Evolutionary conservation across 2,329 filamentous ascomycete genomes (phyloP), one percentile per base, ranked within the genome.

Genomic region (Fusarium globosum): DNA sequence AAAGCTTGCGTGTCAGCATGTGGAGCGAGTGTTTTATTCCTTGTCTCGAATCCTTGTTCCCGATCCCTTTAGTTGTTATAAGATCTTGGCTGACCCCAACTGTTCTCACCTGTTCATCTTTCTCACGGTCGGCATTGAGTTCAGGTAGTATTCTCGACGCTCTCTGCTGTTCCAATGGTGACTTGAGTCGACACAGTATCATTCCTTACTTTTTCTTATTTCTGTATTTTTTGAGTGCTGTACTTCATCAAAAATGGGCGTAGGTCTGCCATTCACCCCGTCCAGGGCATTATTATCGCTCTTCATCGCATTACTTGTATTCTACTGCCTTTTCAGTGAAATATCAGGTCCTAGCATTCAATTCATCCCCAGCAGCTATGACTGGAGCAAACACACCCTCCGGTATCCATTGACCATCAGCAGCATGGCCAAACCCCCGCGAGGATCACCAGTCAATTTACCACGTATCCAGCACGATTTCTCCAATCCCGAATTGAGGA

Each of bases 401-500:
- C 63, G 43, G 6, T 45, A 76, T 43, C 68, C 68, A 13, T 59
- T 76, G 36, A 43, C 64, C 33, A 41, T 51, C 5, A 52, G 58
- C 21, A 65, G 57, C 45, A 67, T 74, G 65, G 66, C 46, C 21
- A 59, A 49, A 14, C 72, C 69, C 0, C 76, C 76, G 0, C 61
- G 55, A 3, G 75, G 76, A 14, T 42, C 58, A 2, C 65, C 74
- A 6, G 39, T 10, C 51, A 43, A 65, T 12, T 26, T 78, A 12
- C 76, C 76, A 10, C 41, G 67, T 8, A 76, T 78, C 15, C 76
- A 78, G 21, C 60, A 73, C 46, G 68, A 76, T 26, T 78, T 77
- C 26, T 64, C 73, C 11, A 33, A 57, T 4, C 53, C 60, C 13
- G 72, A 72, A 42, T 66, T 55, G 30, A 71, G 33, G 12, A 72